Evolutionary conservation across 202 grass and related monocot genomes (phyloP).

Genomic region (Digitaria exilis): DNA sequence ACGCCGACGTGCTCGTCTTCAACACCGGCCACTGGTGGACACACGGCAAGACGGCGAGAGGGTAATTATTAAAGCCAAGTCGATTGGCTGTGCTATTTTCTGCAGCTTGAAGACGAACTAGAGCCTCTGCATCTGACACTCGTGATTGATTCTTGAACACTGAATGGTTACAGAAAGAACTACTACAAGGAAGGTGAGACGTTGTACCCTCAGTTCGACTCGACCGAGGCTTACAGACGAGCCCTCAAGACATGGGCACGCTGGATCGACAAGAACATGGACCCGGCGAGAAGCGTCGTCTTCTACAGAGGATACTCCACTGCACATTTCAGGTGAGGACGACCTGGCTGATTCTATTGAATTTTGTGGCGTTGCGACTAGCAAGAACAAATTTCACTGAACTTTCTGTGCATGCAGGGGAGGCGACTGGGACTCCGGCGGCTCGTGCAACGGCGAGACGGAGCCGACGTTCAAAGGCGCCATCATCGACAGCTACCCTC

Average conservation of each 20-base stretch:
- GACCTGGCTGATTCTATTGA: neutral
- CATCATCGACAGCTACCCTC: conserved; percentile 68
- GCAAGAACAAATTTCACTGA: neutral
- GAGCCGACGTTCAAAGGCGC: conserved; percentile 54
- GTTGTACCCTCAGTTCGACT: conserved; percentile 73
- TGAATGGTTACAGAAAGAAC: conserved; percentile 60
- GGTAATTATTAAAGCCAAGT: too few species aligned
- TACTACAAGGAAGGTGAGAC: conserved; percentile 79
- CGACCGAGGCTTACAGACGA: conserved; percentile 70
- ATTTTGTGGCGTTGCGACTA: neutral
- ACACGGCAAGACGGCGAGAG: conserved; percentile 91
- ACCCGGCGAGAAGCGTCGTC: conserved; percentile 59
- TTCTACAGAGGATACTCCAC: conserved; percentile 94
- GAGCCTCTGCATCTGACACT: neutral
- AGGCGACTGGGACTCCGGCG: conserved; percentile 92
- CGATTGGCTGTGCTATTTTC: too few species aligned
- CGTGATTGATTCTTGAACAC: neutral
- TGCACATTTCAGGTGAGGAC: conserved; percentile 82
- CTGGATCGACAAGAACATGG: conserved; percentile 85
- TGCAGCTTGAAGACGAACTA: neutral
- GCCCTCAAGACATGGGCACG: conserved; percentile 74
- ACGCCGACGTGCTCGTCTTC: conserved; percentile 80
- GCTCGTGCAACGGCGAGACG: conserved; percentile 82
- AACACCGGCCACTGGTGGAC: conserved; percentile 99
- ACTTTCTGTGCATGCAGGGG: conserved; percentile 58